Evolutionary conservation across 345 rosid genomes (phyloP).

Genomic region (Citrus trifoliata): DNA sequence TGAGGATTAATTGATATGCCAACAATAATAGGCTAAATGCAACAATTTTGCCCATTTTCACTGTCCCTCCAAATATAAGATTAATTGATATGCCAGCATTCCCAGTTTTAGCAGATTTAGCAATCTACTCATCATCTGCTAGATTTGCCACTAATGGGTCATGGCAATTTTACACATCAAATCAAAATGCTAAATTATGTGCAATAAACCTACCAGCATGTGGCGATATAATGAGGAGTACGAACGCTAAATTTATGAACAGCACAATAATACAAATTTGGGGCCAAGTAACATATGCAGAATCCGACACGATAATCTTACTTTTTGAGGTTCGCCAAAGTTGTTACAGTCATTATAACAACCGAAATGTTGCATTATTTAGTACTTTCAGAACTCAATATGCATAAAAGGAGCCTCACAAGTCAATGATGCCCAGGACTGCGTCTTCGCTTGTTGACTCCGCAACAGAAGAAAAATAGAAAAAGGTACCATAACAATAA

Average conservation of each 20-base stretch:
- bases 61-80: neutral
- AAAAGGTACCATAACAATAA: slow-evolving; percentile 13
- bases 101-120: slow-evolving; percentile 21
- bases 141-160: slow-evolving; percentile 18
- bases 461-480: slow-evolving; percentile 31
- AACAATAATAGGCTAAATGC: neutral
- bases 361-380: slow-evolving; percentile 41
- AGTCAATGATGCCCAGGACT: slow-evolving; percentile 40
- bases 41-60: neutral
- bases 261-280: slow-evolving; percentile 1
- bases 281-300: slow-evolving; percentile 16
- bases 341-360: slow-evolving; percentile 28
- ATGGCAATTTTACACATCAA: slow-evolving; percentile 5
- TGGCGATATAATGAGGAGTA: slow-evolving; percentile 29
- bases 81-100: neutral
- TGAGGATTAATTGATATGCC: neutral
- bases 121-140: slow-evolving; percentile 18
- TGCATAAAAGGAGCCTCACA: slow-evolving; percentile 11
- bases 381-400: slow-evolving; percentile 32
- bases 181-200: neutral
- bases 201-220: slow-evolving; percentile 32
- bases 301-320: slow-evolving; percentile 43
- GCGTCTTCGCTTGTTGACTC: slow-evolving; percentile 55
- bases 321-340: slow-evolving; percentile 29
- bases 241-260: slow-evolving; percentile 13